Evolutionary conservation across 2,329 filamentous ascomycete species (phyloP).

Genomic region (Raffaelea arxii): DNA sequence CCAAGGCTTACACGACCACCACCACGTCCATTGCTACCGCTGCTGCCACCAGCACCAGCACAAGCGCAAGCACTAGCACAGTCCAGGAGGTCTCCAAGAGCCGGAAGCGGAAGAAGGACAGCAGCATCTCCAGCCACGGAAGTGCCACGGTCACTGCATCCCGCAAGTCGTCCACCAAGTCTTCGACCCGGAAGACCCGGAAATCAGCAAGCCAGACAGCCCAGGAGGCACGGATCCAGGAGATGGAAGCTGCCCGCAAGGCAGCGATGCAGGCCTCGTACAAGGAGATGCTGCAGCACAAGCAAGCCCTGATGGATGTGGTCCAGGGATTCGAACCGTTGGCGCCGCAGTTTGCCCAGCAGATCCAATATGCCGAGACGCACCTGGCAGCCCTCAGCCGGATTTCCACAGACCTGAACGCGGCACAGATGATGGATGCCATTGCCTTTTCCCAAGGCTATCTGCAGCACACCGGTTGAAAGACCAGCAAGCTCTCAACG

Average conservation of each 20-base stretch:
- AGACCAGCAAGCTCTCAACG: no score
- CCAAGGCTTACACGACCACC: slow-evolving; percentile 23
- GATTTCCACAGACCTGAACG: slow-evolving; percentile 31
- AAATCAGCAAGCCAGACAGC: neutral
- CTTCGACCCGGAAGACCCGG: slow-evolving; percentile 13
- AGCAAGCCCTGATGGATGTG: slow-evolving; percentile 51
- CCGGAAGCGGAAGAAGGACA: slow-evolving; percentile 50
- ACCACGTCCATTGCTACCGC: slow-evolving; percentile 12
- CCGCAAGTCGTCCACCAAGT: slow-evolving; percentile 37
- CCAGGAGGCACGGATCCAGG: neutral
- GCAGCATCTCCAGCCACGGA: slow-evolving; percentile 18
- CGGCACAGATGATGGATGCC: slow-evolving; percentile 6
- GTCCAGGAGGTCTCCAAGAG: slow-evolving; percentile 33
- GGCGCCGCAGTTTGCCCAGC: slow-evolving; percentile 42
- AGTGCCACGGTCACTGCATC: slow-evolving; percentile 21
- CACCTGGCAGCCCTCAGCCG: slow-evolving; percentile 42
- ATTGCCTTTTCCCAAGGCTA: no score
- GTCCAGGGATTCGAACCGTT: slow-evolving; percentile 39
- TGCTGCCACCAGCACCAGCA: slow-evolving; percentile 3
- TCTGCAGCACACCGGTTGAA: slow-evolving; percentile 1
- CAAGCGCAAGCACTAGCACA: neutral
- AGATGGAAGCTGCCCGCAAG: neutral
- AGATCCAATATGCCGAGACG: slow-evolving; percentile 40
- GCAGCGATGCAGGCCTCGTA: slow-evolving; percentile 24
- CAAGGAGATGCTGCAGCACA: slow-evolving; percentile 52